These are phyloP conservation scores for Hypsizygus marmoreus DNA, from an alignment of 768 basidiomycete genomes.

Conservation along the genomic window DNA sequence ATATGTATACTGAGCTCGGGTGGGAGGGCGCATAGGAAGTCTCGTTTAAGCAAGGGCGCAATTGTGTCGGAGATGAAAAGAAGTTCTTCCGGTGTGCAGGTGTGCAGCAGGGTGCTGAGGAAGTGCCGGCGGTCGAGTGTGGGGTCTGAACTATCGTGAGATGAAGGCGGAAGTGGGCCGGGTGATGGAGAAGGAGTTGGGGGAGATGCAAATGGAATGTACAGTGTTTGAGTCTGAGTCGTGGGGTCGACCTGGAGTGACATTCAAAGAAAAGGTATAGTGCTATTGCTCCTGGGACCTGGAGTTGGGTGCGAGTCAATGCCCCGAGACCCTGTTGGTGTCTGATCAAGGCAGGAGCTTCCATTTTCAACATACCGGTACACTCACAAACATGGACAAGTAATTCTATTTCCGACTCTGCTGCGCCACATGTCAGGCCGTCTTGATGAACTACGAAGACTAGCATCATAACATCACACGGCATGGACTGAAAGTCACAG, in stretches of 20 bases:
- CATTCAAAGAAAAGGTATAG: too few species aligned
- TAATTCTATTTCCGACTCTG: too few species aligned
- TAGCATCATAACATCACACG: too few species aligned
- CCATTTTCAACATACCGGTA: too few species aligned
- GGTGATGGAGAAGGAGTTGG: slow-evolving; percentile 27
- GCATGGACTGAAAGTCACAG: too few species aligned
- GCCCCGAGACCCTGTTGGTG: too few species aligned
- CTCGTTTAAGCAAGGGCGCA: slow-evolving; percentile 50
- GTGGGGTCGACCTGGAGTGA: slow-evolving; percentile 4
- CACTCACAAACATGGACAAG: too few species aligned
- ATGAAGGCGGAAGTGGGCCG: neutral
- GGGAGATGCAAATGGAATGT: slow-evolving; percentile 31
- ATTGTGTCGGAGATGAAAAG: slow-evolving; percentile 67
- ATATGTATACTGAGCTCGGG: slow-evolving; percentile 76
- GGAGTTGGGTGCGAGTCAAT: too few species aligned
- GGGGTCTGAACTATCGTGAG: neutral
- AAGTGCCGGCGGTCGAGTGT: slow-evolving; percentile 3
- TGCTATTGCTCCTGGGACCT: too few species aligned
- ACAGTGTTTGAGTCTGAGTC: slow-evolving; percentile 7
- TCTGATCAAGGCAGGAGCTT: too few species aligned
- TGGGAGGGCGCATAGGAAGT: slow-evolving; percentile 46
- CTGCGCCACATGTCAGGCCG: too few species aligned
- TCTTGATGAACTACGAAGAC: too few species aligned
- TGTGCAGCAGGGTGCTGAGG: slow-evolving; percentile 10
- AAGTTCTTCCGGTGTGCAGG: slow-evolving; percentile 43